Base-by-base conservation (phyloP, 495 filamentous ascomycete species). In the Lentithecium fluviatile region DNA sequence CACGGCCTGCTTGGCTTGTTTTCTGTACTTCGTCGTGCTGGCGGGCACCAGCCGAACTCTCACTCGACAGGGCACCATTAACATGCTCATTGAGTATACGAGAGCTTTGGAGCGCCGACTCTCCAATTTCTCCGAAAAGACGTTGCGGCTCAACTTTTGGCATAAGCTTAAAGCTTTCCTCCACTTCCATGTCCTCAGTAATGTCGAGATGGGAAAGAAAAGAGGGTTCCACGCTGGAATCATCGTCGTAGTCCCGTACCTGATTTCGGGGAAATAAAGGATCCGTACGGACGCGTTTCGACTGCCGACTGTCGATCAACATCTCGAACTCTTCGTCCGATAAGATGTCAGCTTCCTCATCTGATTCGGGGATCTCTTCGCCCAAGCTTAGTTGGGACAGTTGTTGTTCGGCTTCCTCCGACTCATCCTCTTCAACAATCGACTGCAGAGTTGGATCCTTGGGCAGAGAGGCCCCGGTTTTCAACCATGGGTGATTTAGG, bases 101-200 rank as follows among this genome's bases (percentile, higher is more conserved):
- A 24, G 83, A 84, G 73, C 86, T 92, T 20, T 82, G 80, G 2
- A 94, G 70, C 11, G 82, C 86, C 6, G 89, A 89, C 12, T 77
- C 70, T 24, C 83, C 83, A 49, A 96, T 86, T 71, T 96, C 90
- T 0, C 91, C 91, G 74, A 93, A 95, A 2, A 96, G 77, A 26
- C 86, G 83, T 50, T 13, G 8, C 38, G 48, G 6, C 53, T 52
- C 40, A 20, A 20, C 58, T 29, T 40, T 49, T 19, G 60, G 60
- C 23, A 60, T 11, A 19, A 60, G 43, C 6, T 45, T 19, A 34
- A 65, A 46, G 32, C 49, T 73, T 20, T 77, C 69, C 21, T 75
- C 71, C 23, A 68, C 55, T 0, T 75, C 69, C 19, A 72, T n/a
- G 3, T 20, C 32, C 17, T 19, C 29, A n/a, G n/a, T 20, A 7